phyloP scores from a whole-genome alignment of 2,329 filamentous ascomycete species.

The Fusarium vanettenii region DNA sequence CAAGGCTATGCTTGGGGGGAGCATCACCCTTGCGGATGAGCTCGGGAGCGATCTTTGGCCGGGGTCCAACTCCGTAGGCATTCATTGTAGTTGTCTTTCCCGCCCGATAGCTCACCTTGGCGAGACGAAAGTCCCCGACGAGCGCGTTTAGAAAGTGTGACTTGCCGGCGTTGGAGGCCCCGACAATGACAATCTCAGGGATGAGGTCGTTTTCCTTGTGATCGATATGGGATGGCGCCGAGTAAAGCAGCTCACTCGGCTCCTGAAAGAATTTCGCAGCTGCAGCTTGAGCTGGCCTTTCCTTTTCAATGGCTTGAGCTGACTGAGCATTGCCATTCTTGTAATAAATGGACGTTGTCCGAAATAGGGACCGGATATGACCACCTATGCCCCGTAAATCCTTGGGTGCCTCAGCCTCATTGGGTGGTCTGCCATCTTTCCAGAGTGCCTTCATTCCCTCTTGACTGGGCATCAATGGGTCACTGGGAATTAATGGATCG shows the following conservation, averaged over 20 bases:
- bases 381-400: slow-evolving; percentile 31
- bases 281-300: slow-evolving; percentile 40
- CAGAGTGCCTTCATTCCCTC: neutral
- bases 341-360: slow-evolving; percentile 39
- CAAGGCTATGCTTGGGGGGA: slow-evolving; percentile 58
- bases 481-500: no score
- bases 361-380: slow-evolving; percentile 31
- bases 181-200: slow-evolving; percentile 79
- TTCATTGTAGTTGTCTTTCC: slow-evolving; percentile 68
- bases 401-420: neutral
- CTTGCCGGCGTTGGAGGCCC: slow-evolving; percentile 91
- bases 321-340: slow-evolving; percentile 17
- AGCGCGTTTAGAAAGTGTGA: slow-evolving; percentile 89
- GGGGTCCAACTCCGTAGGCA: slow-evolving; percentile 65
- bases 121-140: slow-evolving; percentile 61
- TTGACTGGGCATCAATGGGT: no score
- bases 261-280: slow-evolving; percentile 49
- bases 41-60: slow-evolving; percentile 42
- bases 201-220: slow-evolving; percentile 63
- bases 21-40: slow-evolving; percentile 50
- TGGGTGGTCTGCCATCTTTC: slow-evolving; percentile 10
- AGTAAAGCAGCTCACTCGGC: slow-evolving; percentile 59
- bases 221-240: slow-evolving; percentile 59
- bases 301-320: slow-evolving; percentile 27
- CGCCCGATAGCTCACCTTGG: slow-evolving; percentile 61